A percentile compares a stretch with the other conserved stretches of the same genome.
These are phyloP conservation scores for Tricholoma sp. DNA, from an alignment of 768 basidiomycete species.

Conservation along the genomic window DNA sequence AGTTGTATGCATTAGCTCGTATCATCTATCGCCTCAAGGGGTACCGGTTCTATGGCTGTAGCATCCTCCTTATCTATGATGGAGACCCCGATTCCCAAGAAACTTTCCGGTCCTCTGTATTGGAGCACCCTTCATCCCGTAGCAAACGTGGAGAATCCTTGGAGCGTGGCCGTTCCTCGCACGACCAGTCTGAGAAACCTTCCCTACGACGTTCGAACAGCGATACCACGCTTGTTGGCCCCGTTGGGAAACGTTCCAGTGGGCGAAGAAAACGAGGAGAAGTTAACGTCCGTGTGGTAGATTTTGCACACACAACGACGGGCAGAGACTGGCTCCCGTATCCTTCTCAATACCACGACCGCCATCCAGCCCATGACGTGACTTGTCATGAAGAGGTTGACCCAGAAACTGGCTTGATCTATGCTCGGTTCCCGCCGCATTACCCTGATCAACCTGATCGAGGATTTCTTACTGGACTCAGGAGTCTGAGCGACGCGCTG, in stretches of 20 bases:
- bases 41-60: slow-evolving; percentile 98
- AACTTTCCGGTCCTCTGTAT: slow-evolving; percentile 51
- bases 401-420: slow-evolving; percentile 73
- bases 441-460: slow-evolving; percentile 86
- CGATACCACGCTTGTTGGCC: slow-evolving; percentile 71
- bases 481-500: slow-evolving; percentile 69
- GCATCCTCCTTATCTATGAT: slow-evolving; percentile 94
- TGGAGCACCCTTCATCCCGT: slow-evolving; percentile 63
- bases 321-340: slow-evolving; percentile 83
- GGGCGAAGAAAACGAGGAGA: slow-evolving; percentile 82
- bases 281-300: slow-evolving; percentile 92
- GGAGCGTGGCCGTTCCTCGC: slow-evolving; percentile 48
- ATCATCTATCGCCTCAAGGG: slow-evolving; percentile 87
- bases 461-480: slow-evolving; percentile 90
- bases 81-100: slow-evolving; percentile 89
- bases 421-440: slow-evolving; percentile 93
- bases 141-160: slow-evolving; percentile 76
- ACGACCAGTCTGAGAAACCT: slow-evolving; percentile 38
- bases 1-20: slow-evolving; percentile 88
- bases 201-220: slow-evolving; percentile 69
- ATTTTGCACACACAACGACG: slow-evolving; percentile 98
- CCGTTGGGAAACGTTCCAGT: slow-evolving; percentile 55
- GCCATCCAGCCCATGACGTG: slow-evolving; percentile 36
- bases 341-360: slow-evolving; percentile 39
- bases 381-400: slow-evolving; percentile 75